Conservation (phyloP, 1,139 yeast species). For the Pichia sp. region DNA sequence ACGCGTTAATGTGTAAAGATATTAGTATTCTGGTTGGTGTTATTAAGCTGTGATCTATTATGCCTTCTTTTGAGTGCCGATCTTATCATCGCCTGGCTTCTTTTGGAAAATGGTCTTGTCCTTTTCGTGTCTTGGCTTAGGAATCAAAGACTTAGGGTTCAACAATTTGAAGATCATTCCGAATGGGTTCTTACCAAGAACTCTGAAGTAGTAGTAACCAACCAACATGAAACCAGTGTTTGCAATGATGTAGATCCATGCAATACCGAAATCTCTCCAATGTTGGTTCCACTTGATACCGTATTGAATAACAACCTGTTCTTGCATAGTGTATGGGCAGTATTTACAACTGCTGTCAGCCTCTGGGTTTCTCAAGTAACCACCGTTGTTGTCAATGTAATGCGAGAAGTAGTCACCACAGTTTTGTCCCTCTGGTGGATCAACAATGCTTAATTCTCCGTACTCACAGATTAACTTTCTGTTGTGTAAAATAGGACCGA, state of each 20-base stretch:
- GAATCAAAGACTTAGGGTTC: conserved; percentile 12
- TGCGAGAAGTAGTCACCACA: conserved; percentile 48
- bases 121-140: conserved; percentile 36
- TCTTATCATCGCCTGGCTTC: conserved; percentile 34
- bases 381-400: conserved; percentile 38
- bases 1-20: too few species aligned
- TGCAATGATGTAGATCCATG: conserved; percentile 51
- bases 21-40: too few species aligned
- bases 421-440: conserved; percentile 52
- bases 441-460: conserved; percentile 45
- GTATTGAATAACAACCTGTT: conserved; percentile 45
- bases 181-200: conserved; percentile 10
- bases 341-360: conserved; percentile 52
- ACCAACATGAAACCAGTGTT: conserved; percentile 32
- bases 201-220: conserved; percentile 19
- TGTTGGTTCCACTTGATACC: conserved; percentile 43
- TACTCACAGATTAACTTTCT: conserved; percentile 48
- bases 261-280: conserved; percentile 66
- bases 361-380: conserved; percentile 48
- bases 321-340: conserved; percentile 52
- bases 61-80: conserved; percentile 16
- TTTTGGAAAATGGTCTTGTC: conserved; percentile 35
- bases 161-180: conserved; percentile 5
- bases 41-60: too few species aligned
- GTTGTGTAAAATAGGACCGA: conserved; percentile 47